Percentiles rank a stretch among this genome's conserved stretches.
phyloP scores from a whole-genome alignment of 345 rosid species.

The Brassica nigra region DNA sequence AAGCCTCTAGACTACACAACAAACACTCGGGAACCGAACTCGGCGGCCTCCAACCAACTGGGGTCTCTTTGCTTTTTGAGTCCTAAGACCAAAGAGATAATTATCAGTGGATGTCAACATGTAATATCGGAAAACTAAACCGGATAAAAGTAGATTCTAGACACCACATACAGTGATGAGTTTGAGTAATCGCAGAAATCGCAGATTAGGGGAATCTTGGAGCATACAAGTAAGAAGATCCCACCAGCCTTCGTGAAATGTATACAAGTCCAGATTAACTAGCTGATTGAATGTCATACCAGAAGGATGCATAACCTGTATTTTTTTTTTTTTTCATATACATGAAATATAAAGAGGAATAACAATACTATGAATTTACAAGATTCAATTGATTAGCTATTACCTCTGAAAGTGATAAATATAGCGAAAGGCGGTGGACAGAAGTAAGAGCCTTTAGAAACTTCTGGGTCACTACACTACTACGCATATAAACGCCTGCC shows the following conservation, averaged over 20 bases:
- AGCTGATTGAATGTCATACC: constrained; percentile 15
- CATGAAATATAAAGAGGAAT: neutral
- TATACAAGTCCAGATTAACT: constrained; percentile 12
- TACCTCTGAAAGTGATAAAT: constrained; percentile 1
- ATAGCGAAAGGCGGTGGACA: constrained; percentile 4
- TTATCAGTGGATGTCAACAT: neutral
- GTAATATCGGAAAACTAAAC: neutral
- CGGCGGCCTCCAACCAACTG: constrained; percentile 2
- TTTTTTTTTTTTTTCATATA: no score
- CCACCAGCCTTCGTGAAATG: neutral
- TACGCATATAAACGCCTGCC: neutral
- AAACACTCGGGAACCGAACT: constrained; percentile 15
- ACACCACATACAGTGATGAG: constrained; percentile 12
- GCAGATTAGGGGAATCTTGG: constrained; percentile 12
- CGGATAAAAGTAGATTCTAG: neutral
- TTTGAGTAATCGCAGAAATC: neutral
- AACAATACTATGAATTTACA: no score
- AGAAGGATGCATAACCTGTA: neutral
- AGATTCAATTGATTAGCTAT: no score
- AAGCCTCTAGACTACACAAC: constrained; percentile 2
- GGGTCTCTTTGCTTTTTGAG: neutral
- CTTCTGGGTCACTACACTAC: neutral
- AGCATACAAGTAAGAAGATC: constrained; percentile 13
- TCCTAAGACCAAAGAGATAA: constrained; percentile 8
- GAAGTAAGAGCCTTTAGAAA: constrained; percentile 13